Conservation (phyloP, 495 filamentous ascomycete genomes). For the Schizothecium vesticola region DNA sequence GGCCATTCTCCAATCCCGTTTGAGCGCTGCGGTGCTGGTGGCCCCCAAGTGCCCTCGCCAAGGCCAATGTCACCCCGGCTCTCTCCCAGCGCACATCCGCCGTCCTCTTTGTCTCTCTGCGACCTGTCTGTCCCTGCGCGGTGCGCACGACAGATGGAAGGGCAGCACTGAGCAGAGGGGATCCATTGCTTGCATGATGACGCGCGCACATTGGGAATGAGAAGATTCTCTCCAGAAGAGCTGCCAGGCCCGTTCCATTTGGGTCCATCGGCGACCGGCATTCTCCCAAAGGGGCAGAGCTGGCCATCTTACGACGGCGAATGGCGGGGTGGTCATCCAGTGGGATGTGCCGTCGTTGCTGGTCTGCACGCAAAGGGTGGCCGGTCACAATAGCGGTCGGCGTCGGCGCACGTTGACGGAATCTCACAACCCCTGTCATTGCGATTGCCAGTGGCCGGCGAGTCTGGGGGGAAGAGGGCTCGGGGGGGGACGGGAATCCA, state of each 20-base stretch:
- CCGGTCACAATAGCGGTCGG: slow-evolving; percentile 1
- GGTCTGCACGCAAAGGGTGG: slow-evolving; percentile 4
- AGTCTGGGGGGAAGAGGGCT: too few relatives aligned
- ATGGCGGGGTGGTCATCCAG: background rate
- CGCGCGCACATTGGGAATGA: background rate
- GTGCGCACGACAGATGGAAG: background rate
- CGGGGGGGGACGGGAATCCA: background rate
- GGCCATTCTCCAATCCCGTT: slow-evolving; percentile 10
- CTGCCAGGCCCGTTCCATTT: background rate
- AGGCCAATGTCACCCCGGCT: background rate
- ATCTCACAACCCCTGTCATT: background rate
- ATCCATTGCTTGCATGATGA: slow-evolving; percentile 4
- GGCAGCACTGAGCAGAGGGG: background rate
- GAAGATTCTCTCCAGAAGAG: background rate
- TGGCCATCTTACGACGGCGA: background rate
- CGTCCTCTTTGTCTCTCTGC: background rate
- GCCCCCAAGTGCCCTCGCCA: background rate
- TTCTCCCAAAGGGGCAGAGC: background rate
- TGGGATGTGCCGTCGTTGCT: background rate
- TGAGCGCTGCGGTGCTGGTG: background rate
- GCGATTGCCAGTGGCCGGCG: background rate
- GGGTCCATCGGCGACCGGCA: background rate
- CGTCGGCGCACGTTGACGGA: slow-evolving; percentile 5
- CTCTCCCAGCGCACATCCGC: background rate
- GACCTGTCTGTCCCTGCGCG: background rate